phyloP scores from a whole-genome alignment of 805 yeast species.

The Candida glaebosa region DNA sequence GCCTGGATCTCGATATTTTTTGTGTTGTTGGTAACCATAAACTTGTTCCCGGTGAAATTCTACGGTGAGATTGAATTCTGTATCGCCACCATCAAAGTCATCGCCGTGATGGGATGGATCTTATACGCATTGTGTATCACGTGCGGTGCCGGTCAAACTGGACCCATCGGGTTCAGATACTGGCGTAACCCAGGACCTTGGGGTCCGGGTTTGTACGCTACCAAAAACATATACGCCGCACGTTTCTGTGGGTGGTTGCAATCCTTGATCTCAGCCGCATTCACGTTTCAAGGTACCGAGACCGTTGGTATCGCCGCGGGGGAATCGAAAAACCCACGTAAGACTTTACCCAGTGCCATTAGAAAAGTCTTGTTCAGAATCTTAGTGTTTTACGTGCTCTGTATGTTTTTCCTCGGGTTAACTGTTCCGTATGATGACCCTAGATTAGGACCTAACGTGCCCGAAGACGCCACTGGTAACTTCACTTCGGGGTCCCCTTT shows the following conservation, averaged over 20 bases:
- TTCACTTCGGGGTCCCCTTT: conserved; percentile 63
- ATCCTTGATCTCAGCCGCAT: conserved; percentile 70
- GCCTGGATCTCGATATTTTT: conserved; percentile 72
- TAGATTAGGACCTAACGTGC: conserved; percentile 24
- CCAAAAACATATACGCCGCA: conserved; percentile 44
- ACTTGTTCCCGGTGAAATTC: conserved; percentile 63
- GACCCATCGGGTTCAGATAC: conserved; percentile 75
- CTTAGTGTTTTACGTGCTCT: conserved; percentile 58
- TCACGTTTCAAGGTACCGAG: conserved; percentile 79
- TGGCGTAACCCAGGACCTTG: conserved; percentile 80
- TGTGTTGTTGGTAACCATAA: conserved; percentile 49
- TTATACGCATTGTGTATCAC: conserved; percentile 67
- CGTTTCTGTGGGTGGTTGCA: conserved; percentile 68
- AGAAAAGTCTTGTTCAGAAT: conserved; percentile 67
- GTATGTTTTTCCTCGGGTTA: conserved; percentile 66
- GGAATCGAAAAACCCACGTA: conserved; percentile 67
- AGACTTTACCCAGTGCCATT: conserved; percentile 68
- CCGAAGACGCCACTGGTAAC: conserved; percentile 20
- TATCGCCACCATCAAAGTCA: conserved; percentile 63
- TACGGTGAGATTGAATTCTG: conserved; percentile 79
- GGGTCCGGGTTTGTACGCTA: conserved; percentile 60
- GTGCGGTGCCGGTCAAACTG: conserved; percentile 67
- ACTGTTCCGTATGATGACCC: conserved; percentile 69
- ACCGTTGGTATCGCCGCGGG: conserved; percentile 74
- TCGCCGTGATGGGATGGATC: conserved; percentile 70